Evolutionary conservation across 2,329 filamentous ascomycete genomes (phyloP).

Genomic region (Cercospora sp.): DNA sequence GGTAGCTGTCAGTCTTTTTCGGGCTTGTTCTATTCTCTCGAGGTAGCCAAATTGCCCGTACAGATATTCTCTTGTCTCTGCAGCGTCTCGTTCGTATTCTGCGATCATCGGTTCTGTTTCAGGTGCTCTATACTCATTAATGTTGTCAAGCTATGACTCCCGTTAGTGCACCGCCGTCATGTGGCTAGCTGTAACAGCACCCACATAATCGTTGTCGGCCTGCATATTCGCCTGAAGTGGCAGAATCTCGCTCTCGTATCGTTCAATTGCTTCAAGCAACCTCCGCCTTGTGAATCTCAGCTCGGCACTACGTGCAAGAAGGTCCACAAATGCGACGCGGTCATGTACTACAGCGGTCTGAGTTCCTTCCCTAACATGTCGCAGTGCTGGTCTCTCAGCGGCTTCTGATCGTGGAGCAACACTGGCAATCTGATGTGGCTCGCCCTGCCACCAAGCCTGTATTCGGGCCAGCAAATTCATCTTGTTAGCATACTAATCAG

Average conservation of each 20-base stretch:
- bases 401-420: background rate
- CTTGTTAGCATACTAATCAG: background rate
- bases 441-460: background rate
- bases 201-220: background rate
- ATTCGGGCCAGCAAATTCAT: background rate
- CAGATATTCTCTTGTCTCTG: background rate
- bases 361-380: background rate
- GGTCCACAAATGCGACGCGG: background rate
- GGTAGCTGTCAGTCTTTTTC: background rate
- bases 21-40: background rate
- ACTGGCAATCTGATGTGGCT: background rate
- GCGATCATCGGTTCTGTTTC: background rate
- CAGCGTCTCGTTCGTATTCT: background rate
- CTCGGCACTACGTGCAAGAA: background rate
- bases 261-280: background rate
- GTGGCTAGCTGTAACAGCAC: background rate
- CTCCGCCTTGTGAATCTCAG: background rate
- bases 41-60: background rate
- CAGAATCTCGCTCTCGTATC: background rate
- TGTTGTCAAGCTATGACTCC: background rate
- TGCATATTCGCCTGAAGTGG: background rate
- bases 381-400: background rate
- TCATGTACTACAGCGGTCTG: background rate
- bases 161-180: background rate
- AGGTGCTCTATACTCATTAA: background rate